Percentiles rank a stretch among this genome's conserved stretches.
phyloP scores from a whole-genome alignment of 768 basidiomycete species.

The Mycena latifolia region DNA sequence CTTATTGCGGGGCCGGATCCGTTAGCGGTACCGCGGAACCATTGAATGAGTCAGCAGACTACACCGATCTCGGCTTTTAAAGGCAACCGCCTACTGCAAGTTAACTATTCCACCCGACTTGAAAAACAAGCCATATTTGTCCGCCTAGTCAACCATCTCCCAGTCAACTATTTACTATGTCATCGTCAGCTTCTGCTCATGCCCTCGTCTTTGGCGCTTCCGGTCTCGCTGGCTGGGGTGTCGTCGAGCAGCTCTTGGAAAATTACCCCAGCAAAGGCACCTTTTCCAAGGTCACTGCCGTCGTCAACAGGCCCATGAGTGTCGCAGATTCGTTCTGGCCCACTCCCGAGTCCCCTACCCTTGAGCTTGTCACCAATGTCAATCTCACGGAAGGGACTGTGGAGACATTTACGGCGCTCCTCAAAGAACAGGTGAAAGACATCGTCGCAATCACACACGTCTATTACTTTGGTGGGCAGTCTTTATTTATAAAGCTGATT shows the following conservation, averaged over 20 bases:
- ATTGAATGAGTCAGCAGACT: too few relatives aligned
- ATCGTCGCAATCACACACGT: constrained; percentile 28
- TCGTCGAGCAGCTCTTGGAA: constrained; percentile 28
- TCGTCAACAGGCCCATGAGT: constrained; percentile 27
- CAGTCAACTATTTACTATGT: constrained; percentile 4
- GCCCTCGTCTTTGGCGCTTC: constrained; percentile 34
- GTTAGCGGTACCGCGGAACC: too few relatives aligned
- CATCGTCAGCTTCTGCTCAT: constrained; percentile 3
- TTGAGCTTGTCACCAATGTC: constrained; percentile 21
- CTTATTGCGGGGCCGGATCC: too few relatives aligned
- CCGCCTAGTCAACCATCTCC: not conserved
- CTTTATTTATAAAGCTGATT: not conserved
- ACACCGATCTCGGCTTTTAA: too few relatives aligned
- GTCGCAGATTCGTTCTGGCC: constrained; percentile 29
- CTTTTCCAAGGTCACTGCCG: constrained; percentile 29
- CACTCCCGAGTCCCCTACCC: constrained; percentile 11
- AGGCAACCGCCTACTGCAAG: too few relatives aligned
- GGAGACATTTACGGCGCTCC: constrained; percentile 17
- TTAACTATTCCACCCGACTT: too few relatives aligned
- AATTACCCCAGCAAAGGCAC: constrained; percentile 29
- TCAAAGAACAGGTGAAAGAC: constrained; percentile 15
- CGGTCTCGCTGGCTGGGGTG: constrained; percentile 33
- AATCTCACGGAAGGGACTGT: constrained; percentile 24
- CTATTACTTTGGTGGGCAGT: constrained; percentile 29
- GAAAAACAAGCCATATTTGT: too few relatives aligned